Evolutionary conservation across 1,139 yeast genomes (phyloP), one percentile per base, ranked within the genome.

Genomic region (Hyphopichia fennica): DNA sequence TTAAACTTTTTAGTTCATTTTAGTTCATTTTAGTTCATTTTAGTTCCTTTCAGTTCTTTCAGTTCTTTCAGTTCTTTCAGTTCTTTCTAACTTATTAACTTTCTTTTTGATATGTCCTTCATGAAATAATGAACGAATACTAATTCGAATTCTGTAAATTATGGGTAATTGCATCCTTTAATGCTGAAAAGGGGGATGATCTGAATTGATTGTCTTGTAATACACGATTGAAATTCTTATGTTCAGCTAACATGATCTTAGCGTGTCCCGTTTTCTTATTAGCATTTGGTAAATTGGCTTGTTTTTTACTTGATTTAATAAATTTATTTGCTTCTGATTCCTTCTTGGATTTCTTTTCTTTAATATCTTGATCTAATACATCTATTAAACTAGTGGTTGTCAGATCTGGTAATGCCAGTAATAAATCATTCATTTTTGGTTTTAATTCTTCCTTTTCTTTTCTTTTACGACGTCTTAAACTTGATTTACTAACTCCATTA

Each of bases 401-500:
- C 2, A 68, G 56, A 17, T 67, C 75, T 2, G 76, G 77, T 43
- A 86, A 66, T 32, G 77, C 79, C 32, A 67, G 67, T 42, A 82
- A 67, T 38, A 85, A 64, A 48, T 85, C 93, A 42, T 75, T 70
- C 78, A 86, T 74, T 54, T 81, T 77, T 5, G 91, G 88, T 49
- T 76, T 76, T 47, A 86, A 67, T 50, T 82, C 79, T 47, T 83
- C 84, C 54, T 75, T 77, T 38, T 74, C 71, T 56, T 80, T 82
- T 48, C 88, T 73, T 57, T 82, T 84, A 46, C 85, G 73, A 62
- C 91, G 76, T 54, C 89, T 72, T 10, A 75, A 51, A 1, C 88
- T 69, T 3, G 88, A 81, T 56, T 84, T 85, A 28, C 87, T 81
- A 29, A 84, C 70, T n/a, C 67, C 67, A 33, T 62, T 62, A 14